Base-by-base conservation (phyloP, 148 eudicot genomes). In the Oxyria digyna region DNA sequence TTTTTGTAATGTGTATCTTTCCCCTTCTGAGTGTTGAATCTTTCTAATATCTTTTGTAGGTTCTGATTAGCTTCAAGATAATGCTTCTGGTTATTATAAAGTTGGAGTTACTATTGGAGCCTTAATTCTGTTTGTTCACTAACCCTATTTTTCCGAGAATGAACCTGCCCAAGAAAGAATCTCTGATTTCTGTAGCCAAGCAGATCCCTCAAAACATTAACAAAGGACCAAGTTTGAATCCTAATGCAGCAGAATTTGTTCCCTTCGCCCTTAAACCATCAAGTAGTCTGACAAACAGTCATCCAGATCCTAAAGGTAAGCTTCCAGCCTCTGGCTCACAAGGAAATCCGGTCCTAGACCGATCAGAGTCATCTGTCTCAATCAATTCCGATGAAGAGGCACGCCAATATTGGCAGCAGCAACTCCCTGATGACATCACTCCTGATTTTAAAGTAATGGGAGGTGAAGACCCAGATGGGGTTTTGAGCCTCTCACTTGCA, bases 341-440 rank as follows among this genome's bases (percentile, higher is more conserved):
- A 4, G 95, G 85, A 68, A 88, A 87, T 78, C 72, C 81, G 42
- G 81, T 83, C 35, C 73, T 92, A 35, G 85, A 87, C 77, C 84
- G 85, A 75, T 82, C 89, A 17, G 87, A 87, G 79, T 87, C 94
- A 4, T 87, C 95, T 20, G 67, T 85, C 72, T 87, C 95, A 35
- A 79, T 75, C 67, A 83, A 85, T 72, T 88, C 97, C 13, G 97
- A 90, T 70, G 98, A 94, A 48, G 98, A 93, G 74, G 94, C 89
- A 38, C 96, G 77, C 32, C 95, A 85, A 49, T 94, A 83, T 66
- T 94, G 98, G 98, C 82, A 87, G 72, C 81, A 71, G 72, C 92
- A 90, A 74, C 95, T 94, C 26, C 98, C 98, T 23, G 98, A 94
- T 81, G 98, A 94, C 74, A 87, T 94, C 48, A 94, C 90, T 81